Base-by-base conservation (phyloP, 768 basidiomycete genomes). In the Serendipita sp. region DNA sequence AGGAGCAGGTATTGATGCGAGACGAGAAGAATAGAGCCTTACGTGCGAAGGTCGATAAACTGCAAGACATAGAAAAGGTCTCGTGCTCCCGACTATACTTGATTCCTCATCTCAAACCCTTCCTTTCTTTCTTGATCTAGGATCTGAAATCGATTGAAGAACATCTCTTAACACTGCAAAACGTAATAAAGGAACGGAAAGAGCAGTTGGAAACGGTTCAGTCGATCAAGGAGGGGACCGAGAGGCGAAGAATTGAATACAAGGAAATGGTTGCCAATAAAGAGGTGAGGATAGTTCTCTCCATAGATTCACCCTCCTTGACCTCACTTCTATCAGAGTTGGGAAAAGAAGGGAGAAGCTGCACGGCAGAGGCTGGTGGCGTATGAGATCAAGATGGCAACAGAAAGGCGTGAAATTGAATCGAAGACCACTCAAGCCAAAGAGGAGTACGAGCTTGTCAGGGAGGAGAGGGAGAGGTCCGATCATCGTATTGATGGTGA, bases 1-100 rank as follows among this genome's bases (percentile, higher is more conserved):
- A n/a, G n/a, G 53, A 58, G 31, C 24, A 28, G n/a, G 53, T 58
- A 11, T 7, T 11, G 7, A 28, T n/a, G 20, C 3, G 24, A n/a
- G 53, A 58, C 11, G 53, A 58, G 31, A 33, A 17, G 31, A 33
- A 26, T 28, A 20, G 53, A 1, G 22, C 14, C 3, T 31, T 24
- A n/a, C 53, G 53, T 9, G 53, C 24, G 7, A 58, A 58, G n/a
- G 17, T 58, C 24, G 53, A 58, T 11, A 31, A 17, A 17, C 31
- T 58, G 17, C 53, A 58, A 31, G 24, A 24, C 24, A 58, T 58
- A 4, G 53, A 58, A 58, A 58, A 58, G 53, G 53, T 58, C 7
- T 50, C n/a, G 45, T n/a, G n/a, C 45, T 50, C 17, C 9, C 5
- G 20, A 20, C n/a, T 5, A 4, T 17, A 7, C 7, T 4, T 22